A percentile compares a stretch with the other conserved stretches of the same genome.
phyloP scores from a whole-genome alignment of 163 green algal genomes.

The Chlorella variabilis region DNA sequence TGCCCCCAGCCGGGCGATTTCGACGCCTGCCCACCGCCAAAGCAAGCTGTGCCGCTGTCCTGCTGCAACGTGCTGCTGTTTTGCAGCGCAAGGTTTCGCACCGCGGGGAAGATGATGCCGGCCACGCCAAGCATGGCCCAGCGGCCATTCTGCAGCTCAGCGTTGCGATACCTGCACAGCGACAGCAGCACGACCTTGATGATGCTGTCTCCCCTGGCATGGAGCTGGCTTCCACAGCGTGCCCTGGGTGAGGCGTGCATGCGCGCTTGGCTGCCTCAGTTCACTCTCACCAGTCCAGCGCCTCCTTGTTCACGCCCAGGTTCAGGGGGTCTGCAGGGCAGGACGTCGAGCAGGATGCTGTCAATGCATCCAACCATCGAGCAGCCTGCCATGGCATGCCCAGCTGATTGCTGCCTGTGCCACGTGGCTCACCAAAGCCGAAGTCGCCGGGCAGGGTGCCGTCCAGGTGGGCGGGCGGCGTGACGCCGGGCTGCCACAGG shows the following conservation, averaged over 20 bases:
- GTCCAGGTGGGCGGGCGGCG: constrained; percentile 62
- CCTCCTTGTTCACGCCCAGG: constrained; percentile 82
- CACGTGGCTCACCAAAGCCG: constrained; percentile 44
- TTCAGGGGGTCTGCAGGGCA: constrained; percentile 79
- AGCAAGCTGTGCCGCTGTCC: too few species aligned
- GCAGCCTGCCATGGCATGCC: too few species aligned
- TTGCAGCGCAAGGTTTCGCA: too few species aligned
- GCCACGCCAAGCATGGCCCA: constrained; percentile 82
- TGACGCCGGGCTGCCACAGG: constrained; percentile 47
- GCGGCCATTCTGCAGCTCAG: constrained; percentile 85
- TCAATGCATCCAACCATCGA: not conserved
- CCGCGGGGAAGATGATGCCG: constrained; percentile 83
- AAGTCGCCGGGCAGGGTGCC: constrained; percentile 72
- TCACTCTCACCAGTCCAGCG: constrained; percentile 83
- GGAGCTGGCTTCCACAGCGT: too few species aligned
- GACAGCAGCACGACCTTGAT: not conserved
- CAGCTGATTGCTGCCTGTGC: too few species aligned
- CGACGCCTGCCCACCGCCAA: too few species aligned
- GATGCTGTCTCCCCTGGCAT: too few species aligned
- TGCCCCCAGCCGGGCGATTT: too few species aligned
- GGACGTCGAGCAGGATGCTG: not conserved
- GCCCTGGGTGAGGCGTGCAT: too few species aligned
- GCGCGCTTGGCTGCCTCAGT: too few species aligned
- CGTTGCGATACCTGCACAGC: constrained; percentile 64
- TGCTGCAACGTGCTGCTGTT: too few species aligned